Conservation (phyloP, 176 grass and related monocot species). For the Musa itinerans region DNA sequence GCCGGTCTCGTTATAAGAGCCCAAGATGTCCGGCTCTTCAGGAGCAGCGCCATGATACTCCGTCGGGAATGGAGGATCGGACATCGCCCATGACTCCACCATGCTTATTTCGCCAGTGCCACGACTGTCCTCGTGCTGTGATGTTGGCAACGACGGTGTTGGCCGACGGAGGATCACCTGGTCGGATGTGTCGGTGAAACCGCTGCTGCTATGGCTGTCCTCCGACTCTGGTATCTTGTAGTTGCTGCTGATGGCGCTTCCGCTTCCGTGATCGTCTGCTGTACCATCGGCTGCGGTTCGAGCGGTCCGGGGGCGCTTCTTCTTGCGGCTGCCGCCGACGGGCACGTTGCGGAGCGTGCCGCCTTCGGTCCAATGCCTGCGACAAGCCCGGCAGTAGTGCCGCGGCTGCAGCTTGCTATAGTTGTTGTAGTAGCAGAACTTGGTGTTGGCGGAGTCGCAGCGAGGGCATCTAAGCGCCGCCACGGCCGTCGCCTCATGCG, state of each 20-base stretch:
- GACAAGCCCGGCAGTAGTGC: constrained; percentile 83
- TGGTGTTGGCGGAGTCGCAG: constrained; percentile 70
- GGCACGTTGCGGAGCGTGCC: constrained; percentile 82
- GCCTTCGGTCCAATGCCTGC: constrained; percentile 91
- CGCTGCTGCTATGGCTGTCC: not conserved
- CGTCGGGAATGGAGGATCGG: not conserved
- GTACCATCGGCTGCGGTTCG: not conserved
- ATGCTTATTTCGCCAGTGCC: not conserved
- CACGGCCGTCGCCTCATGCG: not conserved
- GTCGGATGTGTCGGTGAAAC: not conserved
- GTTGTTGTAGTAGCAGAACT: constrained; percentile 99
- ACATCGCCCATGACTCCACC: not conserved
- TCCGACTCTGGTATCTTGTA: not conserved
- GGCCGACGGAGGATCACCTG: not conserved
- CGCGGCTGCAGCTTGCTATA: constrained; percentile 85
- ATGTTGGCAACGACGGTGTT: not conserved
- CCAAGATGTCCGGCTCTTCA: not conserved
- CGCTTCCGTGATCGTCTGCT: no score
- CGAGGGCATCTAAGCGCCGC: constrained; percentile 58
- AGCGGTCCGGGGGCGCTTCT: constrained; percentile 46
- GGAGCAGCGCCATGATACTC: not conserved
- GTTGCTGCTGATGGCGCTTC: not conserved
- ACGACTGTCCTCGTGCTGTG: no score
- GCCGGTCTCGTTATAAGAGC: not conserved
- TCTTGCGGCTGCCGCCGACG: constrained; percentile 46